Evolutionary conservation across 2,329 filamentous ascomycete genomes (phyloP).

Genomic region (Zasmidium citrigriseum): DNA sequence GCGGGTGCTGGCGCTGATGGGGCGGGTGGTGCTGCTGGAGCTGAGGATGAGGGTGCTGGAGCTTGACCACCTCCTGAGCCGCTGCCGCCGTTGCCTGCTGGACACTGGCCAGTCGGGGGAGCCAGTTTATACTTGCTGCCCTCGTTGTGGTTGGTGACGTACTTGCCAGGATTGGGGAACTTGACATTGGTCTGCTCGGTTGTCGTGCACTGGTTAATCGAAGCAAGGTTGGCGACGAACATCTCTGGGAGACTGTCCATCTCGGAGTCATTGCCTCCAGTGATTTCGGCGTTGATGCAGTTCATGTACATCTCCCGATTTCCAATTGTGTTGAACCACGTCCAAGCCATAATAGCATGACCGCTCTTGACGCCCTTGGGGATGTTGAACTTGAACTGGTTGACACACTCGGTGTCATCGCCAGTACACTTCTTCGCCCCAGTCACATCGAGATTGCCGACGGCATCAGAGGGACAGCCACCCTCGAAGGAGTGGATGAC

Average conservation of each 20-base stretch:
- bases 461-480: conserved; percentile 70
- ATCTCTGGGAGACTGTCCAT: conserved; percentile 69
- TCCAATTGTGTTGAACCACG: conserved; percentile 90
- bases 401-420: conserved; percentile 29
- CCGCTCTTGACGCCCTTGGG: conserved; percentile 72
- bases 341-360: conserved; percentile 82
- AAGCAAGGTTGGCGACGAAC: conserved; percentile 70
- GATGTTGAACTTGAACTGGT: conserved; percentile 69
- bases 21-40: conserved; percentile 1
- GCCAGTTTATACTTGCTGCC: conserved; percentile 25
- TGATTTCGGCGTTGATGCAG: conserved; percentile 75
- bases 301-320: conserved; percentile 99
- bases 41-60: background rate
- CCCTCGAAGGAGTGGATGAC: conserved; percentile 88
- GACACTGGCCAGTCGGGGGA: conserved; percentile 24
- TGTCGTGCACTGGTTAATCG: conserved; percentile 54
- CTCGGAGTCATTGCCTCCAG: conserved; percentile 55
- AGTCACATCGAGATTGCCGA: conserved; percentile 54
- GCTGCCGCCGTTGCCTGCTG: conserved; percentile 6
- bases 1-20: conserved; percentile 6
- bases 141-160: conserved; percentile 47
- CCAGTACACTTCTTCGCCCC: conserved; percentile 29
- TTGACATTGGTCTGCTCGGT: conserved; percentile 56
- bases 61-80: conserved; percentile 2
- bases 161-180: conserved; percentile 69